Conservation (phyloP, 2,329 filamentous ascomycete genomes). For the Biscogniauxia sp. region DNA sequence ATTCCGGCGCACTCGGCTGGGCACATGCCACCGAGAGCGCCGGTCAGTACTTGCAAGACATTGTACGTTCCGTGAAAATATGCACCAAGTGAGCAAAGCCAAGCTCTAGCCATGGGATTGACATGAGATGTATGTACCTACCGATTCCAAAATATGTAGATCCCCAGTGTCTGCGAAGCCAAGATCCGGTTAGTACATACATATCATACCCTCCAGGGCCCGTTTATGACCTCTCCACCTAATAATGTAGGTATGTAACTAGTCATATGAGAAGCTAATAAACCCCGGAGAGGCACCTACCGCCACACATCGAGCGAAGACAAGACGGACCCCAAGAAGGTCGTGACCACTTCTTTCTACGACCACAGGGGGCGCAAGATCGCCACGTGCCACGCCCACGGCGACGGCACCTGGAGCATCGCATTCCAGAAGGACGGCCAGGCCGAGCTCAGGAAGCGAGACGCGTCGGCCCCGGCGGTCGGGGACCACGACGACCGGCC, state of each 20-base stretch:
- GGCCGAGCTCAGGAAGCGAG: background rate
- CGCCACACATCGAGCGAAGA: conserved; percentile 7
- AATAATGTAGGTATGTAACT: too few species aligned
- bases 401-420: conserved; percentile 8
- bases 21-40: conserved; percentile 8
- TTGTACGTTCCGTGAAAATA: background rate
- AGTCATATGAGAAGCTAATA: background rate
- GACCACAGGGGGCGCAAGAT: background rate
- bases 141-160: background rate
- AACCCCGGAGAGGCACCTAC: conserved; percentile 1
- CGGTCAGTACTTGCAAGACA: conserved; percentile 1
- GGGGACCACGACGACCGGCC: background rate
- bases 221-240: background rate
- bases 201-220: background rate
- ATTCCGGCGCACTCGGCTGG: conserved; percentile 3
- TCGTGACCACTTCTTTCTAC: conserved; percentile 6
- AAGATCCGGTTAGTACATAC: background rate
- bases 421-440: conserved; percentile 1
- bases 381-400: conserved; percentile 6
- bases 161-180: background rate
- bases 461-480: background rate
- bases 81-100: background rate
- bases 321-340: conserved; percentile 7
- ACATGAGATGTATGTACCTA: background rate
- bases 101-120: background rate